A percentile compares a stretch with the other conserved stretches of the same genome.
Conservation (phyloP, 192 early-diverging fungal species). For the Coemansia guatemalensis region DNA sequence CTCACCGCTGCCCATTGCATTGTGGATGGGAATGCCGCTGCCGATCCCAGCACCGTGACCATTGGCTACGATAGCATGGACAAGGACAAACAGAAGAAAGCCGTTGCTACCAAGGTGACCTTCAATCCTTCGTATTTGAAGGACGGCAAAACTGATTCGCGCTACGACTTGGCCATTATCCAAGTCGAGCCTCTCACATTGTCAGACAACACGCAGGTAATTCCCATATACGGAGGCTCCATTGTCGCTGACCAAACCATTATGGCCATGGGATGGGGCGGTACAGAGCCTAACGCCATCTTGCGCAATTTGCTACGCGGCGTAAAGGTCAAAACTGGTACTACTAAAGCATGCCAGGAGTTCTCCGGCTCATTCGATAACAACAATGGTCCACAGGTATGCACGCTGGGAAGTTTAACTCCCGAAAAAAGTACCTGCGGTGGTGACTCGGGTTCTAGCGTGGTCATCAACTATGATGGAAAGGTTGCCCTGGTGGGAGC, state of each 20-base stretch:
- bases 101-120: slow-evolving; percentile 7
- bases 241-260: slow-evolving; percentile 20
- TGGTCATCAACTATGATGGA: slow-evolving; percentile 21
- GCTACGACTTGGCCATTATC: slow-evolving; percentile 39
- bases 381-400: slow-evolving; percentile 36
- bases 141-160: background rate
- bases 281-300: slow-evolving; percentile 17
- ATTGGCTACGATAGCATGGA: slow-evolving; percentile 29
- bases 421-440: slow-evolving; percentile 27
- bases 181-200: slow-evolving; percentile 17
- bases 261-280: slow-evolving; percentile 51
- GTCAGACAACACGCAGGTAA: slow-evolving; percentile 2
- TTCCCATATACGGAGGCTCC: slow-evolving; percentile 20
- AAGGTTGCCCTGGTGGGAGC: slow-evolving; percentile 27
- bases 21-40: background rate
- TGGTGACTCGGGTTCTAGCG: slow-evolving; percentile 37
- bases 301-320: slow-evolving; percentile 30
- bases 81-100: slow-evolving; percentile 15
- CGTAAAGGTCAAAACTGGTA: slow-evolving; percentile 21
- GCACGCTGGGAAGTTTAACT: slow-evolving; percentile 25
- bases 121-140: slow-evolving; percentile 24
- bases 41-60: slow-evolving; percentile 14
- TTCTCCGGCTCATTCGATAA: background rate
- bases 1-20: slow-evolving; percentile 47
- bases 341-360: slow-evolving; percentile 7